A percentile compares a stretch with the other conserved stretches of the same genome.
These are phyloP conservation scores for Prunus yedoensis DNA, from an alignment of 331 rosid species.

Conservation along the genomic window DNA sequence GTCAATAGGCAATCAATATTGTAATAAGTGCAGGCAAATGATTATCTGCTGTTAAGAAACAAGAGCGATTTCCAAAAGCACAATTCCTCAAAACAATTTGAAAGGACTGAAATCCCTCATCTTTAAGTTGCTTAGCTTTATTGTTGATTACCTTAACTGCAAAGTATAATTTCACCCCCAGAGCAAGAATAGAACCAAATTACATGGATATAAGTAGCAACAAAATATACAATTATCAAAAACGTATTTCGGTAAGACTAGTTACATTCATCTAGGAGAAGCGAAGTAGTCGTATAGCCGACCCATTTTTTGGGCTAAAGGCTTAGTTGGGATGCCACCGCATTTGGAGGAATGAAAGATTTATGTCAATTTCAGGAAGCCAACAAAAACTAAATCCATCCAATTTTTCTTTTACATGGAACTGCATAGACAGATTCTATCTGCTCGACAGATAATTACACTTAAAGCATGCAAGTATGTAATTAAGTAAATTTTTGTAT, in stretches of 20 bases:
- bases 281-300: neutral
- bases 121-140: neutral
- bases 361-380: neutral
- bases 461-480: neutral
- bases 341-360: neutral
- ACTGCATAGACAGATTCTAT: neutral
- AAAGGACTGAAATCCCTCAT: neutral
- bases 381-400: conserved; percentile 3
- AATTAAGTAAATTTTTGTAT: neutral
- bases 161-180: neutral
- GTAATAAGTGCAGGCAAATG: neutral
- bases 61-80: neutral
- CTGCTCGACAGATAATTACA: neutral
- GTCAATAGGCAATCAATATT: neutral
- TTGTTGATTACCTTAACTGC: neutral
- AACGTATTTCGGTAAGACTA: neutral
- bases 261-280: neutral
- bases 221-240: neutral
- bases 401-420: neutral
- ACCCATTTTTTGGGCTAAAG: neutral
- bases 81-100: neutral
- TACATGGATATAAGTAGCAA: neutral
- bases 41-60: neutral
- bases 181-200: neutral
- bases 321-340: neutral